Percentiles rank a stretch among this genome's conserved stretches.
Conservation (phyloP, 352 stramenopile species). For the Globisporangium orthogonon region DNA sequence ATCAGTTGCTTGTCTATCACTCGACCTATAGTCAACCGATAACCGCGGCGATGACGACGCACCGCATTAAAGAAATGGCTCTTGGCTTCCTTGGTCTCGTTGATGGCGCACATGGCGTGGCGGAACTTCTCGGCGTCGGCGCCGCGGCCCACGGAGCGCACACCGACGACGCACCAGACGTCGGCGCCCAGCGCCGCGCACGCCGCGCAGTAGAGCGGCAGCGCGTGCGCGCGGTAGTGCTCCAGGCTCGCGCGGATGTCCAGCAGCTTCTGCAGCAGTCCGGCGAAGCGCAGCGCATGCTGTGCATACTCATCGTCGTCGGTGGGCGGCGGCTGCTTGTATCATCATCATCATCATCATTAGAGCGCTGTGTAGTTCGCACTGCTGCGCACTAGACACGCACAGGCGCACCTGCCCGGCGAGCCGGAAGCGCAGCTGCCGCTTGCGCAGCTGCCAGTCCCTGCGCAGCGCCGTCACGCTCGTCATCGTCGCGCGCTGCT, state of each 20-base stretch:
- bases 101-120: conserved; percentile 68
- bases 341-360: too few relatives aligned
- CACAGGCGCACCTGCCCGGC: conserved; percentile 28
- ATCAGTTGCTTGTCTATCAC: neutral
- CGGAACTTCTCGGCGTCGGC: conserved; percentile 67
- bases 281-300: conserved; percentile 63
- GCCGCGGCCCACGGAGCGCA: conserved; percentile 50
- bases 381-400: neutral
- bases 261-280: conserved; percentile 58
- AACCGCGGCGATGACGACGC: neutral
- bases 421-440: conserved; percentile 50
- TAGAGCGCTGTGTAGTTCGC: too few relatives aligned
- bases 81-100: conserved; percentile 70
- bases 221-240: conserved; percentile 49
- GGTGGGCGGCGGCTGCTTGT: neutral
- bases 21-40: too few relatives aligned
- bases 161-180: conserved; percentile 71
- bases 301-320: conserved; percentile 59
- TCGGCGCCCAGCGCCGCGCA: conserved; percentile 59
- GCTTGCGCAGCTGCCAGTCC: conserved; percentile 56
- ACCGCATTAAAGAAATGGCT: conserved; percentile 74
- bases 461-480: conserved; percentile 22
- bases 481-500: conserved; percentile 13
- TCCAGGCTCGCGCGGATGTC: conserved; percentile 68
- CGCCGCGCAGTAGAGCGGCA: conserved; percentile 56